Evolutionary conservation across 306 rosid genomes (phyloP).

Genomic region (Quercus suber): DNA sequence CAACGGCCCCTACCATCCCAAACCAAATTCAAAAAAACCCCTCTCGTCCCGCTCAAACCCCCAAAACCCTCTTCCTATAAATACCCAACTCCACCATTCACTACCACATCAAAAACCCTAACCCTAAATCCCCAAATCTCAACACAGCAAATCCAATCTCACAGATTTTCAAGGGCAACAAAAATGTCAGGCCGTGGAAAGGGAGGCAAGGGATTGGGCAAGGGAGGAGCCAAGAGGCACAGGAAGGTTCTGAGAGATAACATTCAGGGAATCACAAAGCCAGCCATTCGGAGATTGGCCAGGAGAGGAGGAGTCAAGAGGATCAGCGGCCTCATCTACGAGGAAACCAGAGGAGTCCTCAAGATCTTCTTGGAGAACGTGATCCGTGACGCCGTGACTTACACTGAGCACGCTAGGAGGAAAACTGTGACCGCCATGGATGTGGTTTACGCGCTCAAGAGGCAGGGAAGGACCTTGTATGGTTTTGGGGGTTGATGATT

Average conservation of each 20-base stretch:
- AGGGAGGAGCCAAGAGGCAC: conserved; percentile 39
- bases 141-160: rapidly evolving
- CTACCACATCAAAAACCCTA: neutral
- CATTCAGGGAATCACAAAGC: conserved; percentile 40
- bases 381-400: conserved; percentile 29
- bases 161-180: too few relatives aligned
- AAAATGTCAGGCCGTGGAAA: conserved; percentile 38
- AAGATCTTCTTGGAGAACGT: conserved; percentile 35
- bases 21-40: neutral
- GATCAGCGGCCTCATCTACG: conserved; percentile 35
- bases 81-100: neutral
- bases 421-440: conserved; percentile 41
- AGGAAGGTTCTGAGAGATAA: conserved; percentile 37
- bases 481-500: conserved; percentile 28
- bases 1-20: neutral
- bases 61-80: neutral
- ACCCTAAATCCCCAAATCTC: neutral
- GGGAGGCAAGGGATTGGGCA: conserved; percentile 41
- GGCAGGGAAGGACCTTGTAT: conserved; percentile 33
- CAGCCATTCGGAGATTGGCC: conserved; percentile 31
- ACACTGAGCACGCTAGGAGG: conserved; percentile 26
- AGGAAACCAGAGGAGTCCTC: conserved; percentile 30
- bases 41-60: neutral
- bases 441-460: conserved; percentile 33
- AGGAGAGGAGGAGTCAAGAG: conserved; percentile 38